A percentile compares a stretch with the other conserved stretches of the same genome.
These are phyloP conservation scores for Ascochyta fabae DNA, from an alignment of 2,329 filamentous ascomycete genomes.

Conservation along the genomic window DNA sequence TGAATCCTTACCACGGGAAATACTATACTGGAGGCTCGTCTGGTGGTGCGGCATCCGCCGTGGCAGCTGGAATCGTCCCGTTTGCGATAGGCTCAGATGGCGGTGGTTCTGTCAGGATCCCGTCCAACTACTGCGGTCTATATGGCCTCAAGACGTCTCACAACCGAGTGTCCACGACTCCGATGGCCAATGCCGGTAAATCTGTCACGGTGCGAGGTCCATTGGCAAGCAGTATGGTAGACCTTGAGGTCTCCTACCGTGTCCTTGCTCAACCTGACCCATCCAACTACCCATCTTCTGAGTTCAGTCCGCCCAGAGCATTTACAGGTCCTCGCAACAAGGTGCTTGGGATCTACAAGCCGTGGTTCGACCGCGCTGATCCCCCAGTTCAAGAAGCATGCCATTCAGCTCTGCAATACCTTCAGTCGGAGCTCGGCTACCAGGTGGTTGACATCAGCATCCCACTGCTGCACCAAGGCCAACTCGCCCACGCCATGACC, in stretches of 20 bases:
- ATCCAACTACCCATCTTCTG: conserved; percentile 62
- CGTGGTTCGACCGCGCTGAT: conserved; percentile 74
- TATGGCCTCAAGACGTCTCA: conserved; percentile 84
- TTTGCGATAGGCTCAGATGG: conserved; percentile 74
- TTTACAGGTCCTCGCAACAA: conserved; percentile 54
- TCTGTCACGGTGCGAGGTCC: conserved; percentile 75
- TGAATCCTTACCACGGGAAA: conserved; percentile 75
- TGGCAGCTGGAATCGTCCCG: conserved; percentile 75
- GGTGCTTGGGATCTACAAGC: conserved; percentile 71
- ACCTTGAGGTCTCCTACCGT: conserved; percentile 83
- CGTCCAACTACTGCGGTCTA: conserved; percentile 76
- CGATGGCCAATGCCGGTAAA: conserved; percentile 64
- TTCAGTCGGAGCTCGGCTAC: conserved; percentile 62
- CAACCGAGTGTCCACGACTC: conserved; percentile 67
- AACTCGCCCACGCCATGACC: conserved; percentile 77
- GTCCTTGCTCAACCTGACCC: conserved; percentile 77
- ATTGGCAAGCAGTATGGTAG: conserved; percentile 75
- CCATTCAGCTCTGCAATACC: conserved; percentile 64
- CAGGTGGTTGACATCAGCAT: conserved; percentile 66
- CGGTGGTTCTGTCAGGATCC: conserved; percentile 77
- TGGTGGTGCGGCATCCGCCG: conserved; percentile 74
- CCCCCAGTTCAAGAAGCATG: conserved; percentile 68
- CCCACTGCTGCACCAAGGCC: conserved; percentile 72
- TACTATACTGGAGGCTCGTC: conserved; percentile 87
- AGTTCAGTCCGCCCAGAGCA: conserved; percentile 66